Evolutionary conservation across 345 rosid species (phyloP), one percentile per base, ranked within the genome.

Genomic region (Limnanthes douglasii): DNA sequence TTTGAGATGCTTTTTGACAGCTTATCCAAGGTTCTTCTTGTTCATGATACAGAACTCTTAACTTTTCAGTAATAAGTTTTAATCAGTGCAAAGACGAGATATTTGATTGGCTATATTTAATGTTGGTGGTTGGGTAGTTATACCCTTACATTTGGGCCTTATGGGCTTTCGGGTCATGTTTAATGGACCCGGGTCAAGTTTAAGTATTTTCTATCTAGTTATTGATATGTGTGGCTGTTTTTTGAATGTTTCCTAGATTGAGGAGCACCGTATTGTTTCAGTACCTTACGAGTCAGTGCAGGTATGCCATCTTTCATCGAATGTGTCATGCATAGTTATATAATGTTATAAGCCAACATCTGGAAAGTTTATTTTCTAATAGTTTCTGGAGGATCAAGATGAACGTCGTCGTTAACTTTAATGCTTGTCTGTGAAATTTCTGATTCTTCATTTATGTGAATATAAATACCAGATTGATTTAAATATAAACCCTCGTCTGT

Each of bases 1-100:
- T 88, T 88, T 62, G 93, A 88, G 59, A 88, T 88, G 93, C 90
- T 88, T 54, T 88, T 88, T 33, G 93, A 83, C 65, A 88, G 95
- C 57, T 65, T 83, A 52, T 83, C 95, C 43, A 88, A 73, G 93
- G 97, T 78, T 43, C 31, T 43, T 52, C 26, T 38, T 38, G 7
- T 41, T 41, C 37, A 31, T 8, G 19, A 33, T 44, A 29, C 10
- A 20, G n/a, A 31, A 45, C 37, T 15, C n/a, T 52, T 28, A 31
- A 42, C 45, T 42, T 37, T 25, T 15, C 20, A 33, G 10, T 10
- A 21, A 24, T 48, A 27, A n/a, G n/a, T n/a, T n/a, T n/a, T n/a
- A n/a, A n/a, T n/a, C n/a, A n/a, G n/a, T n/a, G n/a, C n/a, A n/a
- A n/a, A n/a, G n/a, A n/a, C n/a, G n/a, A n/a, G n/a, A n/a, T n/a